Conservation (phyloP, 2,329 filamentous ascomycete species). For the Tricladium varicosporioides region DNA sequence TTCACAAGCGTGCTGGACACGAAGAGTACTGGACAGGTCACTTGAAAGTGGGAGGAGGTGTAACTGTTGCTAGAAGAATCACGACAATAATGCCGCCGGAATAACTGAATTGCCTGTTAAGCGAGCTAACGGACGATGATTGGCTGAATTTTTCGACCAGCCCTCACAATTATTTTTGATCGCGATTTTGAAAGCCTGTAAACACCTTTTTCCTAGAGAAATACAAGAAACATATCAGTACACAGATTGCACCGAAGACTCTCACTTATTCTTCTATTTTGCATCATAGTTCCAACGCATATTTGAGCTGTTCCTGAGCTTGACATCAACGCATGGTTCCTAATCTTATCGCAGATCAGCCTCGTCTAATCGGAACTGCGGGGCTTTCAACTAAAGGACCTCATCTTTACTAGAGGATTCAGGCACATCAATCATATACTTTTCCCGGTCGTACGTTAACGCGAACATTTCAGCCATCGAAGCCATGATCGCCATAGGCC, state of each 20-base stretch:
- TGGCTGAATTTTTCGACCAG: too few species aligned
- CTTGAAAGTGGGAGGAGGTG: neutral
- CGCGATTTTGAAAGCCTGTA: too few species aligned
- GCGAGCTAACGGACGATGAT: neutral
- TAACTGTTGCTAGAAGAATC: neutral
- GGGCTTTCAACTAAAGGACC: neutral
- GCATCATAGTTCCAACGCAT: neutral
- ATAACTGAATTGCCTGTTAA: neutral
- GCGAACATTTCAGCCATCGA: neutral
- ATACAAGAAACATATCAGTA: neutral
- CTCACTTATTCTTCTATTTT: neutral
- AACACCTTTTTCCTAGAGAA: too few species aligned
- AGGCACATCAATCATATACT: neutral
- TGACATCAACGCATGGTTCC: neutral
- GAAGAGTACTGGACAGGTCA: neutral
- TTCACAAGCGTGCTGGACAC: neutral
- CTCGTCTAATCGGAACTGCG: neutral
- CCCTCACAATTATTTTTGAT: too few species aligned
- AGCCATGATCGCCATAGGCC: slow-evolving; percentile 64
- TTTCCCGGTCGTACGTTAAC: neutral
- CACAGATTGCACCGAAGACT: neutral
- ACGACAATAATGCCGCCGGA: neutral
- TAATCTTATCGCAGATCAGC: neutral
- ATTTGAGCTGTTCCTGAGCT: neutral
- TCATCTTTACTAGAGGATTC: too few species aligned